phyloP scores from a whole-genome alignment of 805 yeast species.

The Monosporozyma solicola region DNA sequence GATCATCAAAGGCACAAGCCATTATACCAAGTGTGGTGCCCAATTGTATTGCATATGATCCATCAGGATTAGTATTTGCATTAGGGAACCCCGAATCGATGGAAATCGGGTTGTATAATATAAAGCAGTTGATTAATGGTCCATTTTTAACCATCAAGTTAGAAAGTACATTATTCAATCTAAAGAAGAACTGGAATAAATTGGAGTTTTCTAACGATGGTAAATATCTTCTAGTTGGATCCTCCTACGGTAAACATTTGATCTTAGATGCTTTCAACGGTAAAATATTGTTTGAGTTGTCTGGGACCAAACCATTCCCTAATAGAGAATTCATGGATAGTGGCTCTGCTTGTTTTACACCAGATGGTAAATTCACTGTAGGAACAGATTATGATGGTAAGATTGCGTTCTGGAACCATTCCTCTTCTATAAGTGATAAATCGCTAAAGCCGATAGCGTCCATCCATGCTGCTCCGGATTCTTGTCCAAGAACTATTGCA shows the following conservation, averaged over 20 bases:
- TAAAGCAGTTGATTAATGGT: slow-evolving; percentile 45
- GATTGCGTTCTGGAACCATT: slow-evolving; percentile 45
- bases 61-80: slow-evolving; percentile 76
- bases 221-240: slow-evolving; percentile 48
- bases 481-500: slow-evolving; percentile 32
- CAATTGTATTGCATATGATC: slow-evolving; percentile 62
- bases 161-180: slow-evolving; percentile 12
- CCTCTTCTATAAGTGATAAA: slow-evolving; percentile 24
- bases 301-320: slow-evolving; percentile 42
- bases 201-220: slow-evolving; percentile 77
- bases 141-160: slow-evolving; percentile 44
- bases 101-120: slow-evolving; percentile 51
- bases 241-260: slow-evolving; percentile 49
- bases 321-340: slow-evolving; percentile 38
- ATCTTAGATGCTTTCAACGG: slow-evolving; percentile 68
- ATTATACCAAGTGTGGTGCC: slow-evolving; percentile 47
- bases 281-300: slow-evolving; percentile 35
- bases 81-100: slow-evolving; percentile 41
- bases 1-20: slow-evolving; percentile 60
- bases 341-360: slow-evolving; percentile 52
- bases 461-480: slow-evolving; percentile 27
- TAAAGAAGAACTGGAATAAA: slow-evolving; percentile 43
- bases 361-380: slow-evolving; percentile 55
- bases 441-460: slow-evolving; percentile 21
- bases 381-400: slow-evolving; percentile 52